Evolutionary conservation across 176 grass and related monocot genomes (phyloP).

Genomic region (Alloteropsis semialata): DNA sequence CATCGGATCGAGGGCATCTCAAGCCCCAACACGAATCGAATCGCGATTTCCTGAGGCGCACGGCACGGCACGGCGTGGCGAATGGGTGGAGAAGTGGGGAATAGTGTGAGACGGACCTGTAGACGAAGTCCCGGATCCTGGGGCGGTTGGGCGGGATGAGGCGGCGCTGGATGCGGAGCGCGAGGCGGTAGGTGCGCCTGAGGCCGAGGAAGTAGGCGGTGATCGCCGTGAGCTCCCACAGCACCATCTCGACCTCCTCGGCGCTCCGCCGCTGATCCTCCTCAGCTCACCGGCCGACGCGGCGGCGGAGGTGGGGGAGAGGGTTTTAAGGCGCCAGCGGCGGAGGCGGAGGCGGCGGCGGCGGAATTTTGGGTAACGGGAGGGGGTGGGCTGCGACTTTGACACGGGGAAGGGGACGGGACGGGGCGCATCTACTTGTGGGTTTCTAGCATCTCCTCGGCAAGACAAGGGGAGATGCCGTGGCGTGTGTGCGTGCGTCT

Average conservation of each 20-base stretch:
- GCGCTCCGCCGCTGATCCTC: not conserved
- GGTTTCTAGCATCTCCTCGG: not conserved
- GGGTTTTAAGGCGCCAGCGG: not conserved
- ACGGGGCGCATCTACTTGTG: not conserved
- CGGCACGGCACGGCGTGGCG: not conserved
- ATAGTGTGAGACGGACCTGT: constrained; percentile 51
- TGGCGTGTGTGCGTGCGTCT: not conserved
- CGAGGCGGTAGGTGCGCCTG: constrained; percentile 73
- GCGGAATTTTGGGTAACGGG: not conserved
- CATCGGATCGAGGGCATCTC: not conserved
- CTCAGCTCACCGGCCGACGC: not conserved
- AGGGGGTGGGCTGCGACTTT: not conserved
- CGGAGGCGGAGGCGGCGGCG: not conserved
- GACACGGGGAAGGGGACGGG: not conserved
- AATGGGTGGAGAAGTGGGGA: not conserved
- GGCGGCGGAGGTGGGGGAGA: not conserved
- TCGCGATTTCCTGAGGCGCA: not conserved
- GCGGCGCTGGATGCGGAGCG: constrained; percentile 81
- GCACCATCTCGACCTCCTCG: constrained; percentile 49
- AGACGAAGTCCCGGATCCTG: constrained; percentile 65
- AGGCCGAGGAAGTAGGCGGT: constrained; percentile 96
- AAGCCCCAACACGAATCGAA: accelerated
- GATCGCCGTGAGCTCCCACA: constrained; percentile 94
- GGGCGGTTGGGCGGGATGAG: constrained; percentile 69
- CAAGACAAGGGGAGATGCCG: not conserved